A percentile compares a stretch with the other conserved stretches of the same genome.
Conservation (phyloP, 441 rosid genomes). For the Pelargonium citronellum region DNA sequence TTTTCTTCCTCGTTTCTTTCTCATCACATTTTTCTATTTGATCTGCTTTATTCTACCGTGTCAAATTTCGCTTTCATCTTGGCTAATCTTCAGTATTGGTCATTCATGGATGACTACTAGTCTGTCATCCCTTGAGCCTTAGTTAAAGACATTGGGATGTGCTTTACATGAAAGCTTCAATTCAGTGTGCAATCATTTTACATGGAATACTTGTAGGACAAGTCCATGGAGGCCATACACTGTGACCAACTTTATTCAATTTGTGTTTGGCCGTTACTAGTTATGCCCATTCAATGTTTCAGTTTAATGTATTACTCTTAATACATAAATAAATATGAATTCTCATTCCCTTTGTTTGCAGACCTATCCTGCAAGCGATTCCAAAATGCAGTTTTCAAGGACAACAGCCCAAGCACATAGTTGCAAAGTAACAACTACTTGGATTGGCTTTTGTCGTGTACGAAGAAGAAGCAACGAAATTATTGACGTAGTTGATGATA, state of each 20-base stretch:
- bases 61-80: too few species aligned
- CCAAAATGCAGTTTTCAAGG: conserved; percentile 38
- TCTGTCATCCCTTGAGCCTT: neutral
- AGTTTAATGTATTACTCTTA: conserved; percentile 6
- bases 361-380: conserved; percentile 53
- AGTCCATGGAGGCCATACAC: neutral
- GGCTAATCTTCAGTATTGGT: neutral
- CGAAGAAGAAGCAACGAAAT: conserved; percentile 45
- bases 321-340: neutral
- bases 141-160: neutral
- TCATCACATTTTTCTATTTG: too few species aligned
- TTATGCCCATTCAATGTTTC: neutral
- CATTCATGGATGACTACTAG: neutral
- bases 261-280: neutral
- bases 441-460: conserved; percentile 70
- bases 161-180: neutral
- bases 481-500: conserved; percentile 51
- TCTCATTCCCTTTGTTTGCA: conserved; percentile 28
- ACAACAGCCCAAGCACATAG: conserved; percentile 68
- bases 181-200: neutral
- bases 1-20: too few species aligned
- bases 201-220: neutral
- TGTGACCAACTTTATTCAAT: neutral
- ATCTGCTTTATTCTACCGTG: too few species aligned
- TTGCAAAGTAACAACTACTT: conserved; percentile 75